A percentile compares a stretch with the other conserved stretches of the same genome.
Evolutionary conservation across 805 yeast species (phyloP).

Genomic region (Saccharomycopsis microspora): DNA sequence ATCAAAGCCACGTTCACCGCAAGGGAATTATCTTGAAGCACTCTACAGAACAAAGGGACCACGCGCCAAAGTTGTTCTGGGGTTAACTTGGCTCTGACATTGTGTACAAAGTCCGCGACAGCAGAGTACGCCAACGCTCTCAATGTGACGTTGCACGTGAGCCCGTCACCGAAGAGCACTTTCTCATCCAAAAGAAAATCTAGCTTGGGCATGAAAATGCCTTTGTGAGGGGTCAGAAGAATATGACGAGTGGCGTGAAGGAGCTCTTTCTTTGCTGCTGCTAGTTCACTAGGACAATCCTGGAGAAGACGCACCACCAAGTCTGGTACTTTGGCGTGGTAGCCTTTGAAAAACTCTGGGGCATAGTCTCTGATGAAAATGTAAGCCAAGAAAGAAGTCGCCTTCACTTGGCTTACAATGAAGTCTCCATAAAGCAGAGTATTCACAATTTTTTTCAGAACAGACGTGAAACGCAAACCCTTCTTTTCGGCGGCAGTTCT

Average conservation of each 20-base stretch:
- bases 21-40: constrained; percentile 69
- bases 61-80: constrained; percentile 82
- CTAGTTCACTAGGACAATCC: constrained; percentile 91
- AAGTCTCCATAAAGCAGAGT: constrained; percentile 80
- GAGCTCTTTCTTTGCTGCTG: constrained; percentile 85
- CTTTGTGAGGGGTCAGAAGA: constrained; percentile 78
- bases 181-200: constrained; percentile 78
- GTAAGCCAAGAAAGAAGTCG: constrained; percentile 90
- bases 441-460: constrained; percentile 65
- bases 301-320: constrained; percentile 75
- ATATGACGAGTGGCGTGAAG: constrained; percentile 92
- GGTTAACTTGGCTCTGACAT: constrained; percentile 73
- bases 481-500: constrained; percentile 43
- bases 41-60: constrained; percentile 68
- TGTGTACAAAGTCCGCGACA: constrained; percentile 92
- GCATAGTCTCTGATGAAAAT: constrained; percentile 80
- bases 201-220: constrained; percentile 73
- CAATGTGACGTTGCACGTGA: constrained; percentile 81
- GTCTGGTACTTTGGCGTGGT: constrained; percentile 67
- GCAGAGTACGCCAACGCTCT: constrained; percentile 91
- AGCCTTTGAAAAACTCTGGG: constrained; percentile 42
- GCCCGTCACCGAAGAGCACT: constrained; percentile 83
- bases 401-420: constrained; percentile 87
- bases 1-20: constrained; percentile 88
- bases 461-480: constrained; percentile 53